Evolutionary conservation across 306 rosid genomes (phyloP), one percentile per base, ranked within the genome.

Genomic region (Vachellia collinsii): DNA sequence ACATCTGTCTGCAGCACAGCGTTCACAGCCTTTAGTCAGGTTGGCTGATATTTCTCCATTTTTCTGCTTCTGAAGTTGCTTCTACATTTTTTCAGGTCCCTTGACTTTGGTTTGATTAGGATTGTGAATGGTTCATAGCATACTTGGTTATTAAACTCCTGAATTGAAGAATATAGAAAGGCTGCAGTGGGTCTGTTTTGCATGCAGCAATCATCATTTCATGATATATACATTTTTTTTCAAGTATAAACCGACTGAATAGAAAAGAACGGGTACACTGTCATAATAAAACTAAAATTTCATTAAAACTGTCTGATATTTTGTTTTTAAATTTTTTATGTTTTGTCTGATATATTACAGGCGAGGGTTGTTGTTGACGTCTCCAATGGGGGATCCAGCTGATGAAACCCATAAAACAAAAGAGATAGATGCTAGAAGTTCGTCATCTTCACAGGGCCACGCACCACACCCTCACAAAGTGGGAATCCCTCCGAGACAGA

Each of bases 401-500:
- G 86, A 75, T 11, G 87, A 88, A 75, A 78, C 82, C 36, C 69
- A 58, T 42, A 91, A 86, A 83, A 69, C 88, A 17, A 87, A 87
- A 84, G 93, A 86, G 83, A 81, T 80, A 85, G 92, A 87, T 58
- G 37, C 13, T 19, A 82, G 85, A 86, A 89, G 84, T 58, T 36
- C 87, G 61, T 84, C 97, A 56, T 80, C 87, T 78, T 84, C 86
- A 25, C 83, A 89, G 14, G 85, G 74, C 19, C 79, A 82, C 6
- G 83, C 44, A 41, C 89, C 89, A 3, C 83, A 62, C 70, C 81
- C 86, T 39, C 97, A 87, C 90, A 92, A 86, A 83, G 99, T 94
- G 13, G 94, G 95, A 77, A 75, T 91, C 85, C 97, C 99, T 41
- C 97, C 97, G 3, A 88, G 92, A 86, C 95, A 94, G 76, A 91